Base-by-base conservation (phyloP, 257 asterid genomes). In the Schizonepeta tenuifolia region DNA sequence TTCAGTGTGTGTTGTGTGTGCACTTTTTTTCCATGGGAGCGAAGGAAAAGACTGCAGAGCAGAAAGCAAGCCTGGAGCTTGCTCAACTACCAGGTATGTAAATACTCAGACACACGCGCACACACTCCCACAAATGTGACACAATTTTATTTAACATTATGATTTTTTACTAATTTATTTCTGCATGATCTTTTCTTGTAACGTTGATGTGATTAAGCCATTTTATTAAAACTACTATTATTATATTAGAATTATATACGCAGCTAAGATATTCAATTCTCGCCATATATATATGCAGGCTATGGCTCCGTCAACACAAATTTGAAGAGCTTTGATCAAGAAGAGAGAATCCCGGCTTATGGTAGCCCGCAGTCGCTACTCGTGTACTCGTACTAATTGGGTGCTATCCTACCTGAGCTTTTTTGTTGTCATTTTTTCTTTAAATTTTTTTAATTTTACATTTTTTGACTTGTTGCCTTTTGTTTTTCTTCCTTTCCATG, bases 361-460 rank as follows among this genome's bases (percentile, higher is more conserved):
- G 57, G 59, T 75, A 17, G 9, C 41, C 47, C 51, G 62, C 15
- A 15, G 1, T 26, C 18, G 7, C 36, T 21, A 17, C 10, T 17
- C 31, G 11, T 17, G 6, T 6, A 50, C 46, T 75, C 74, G 41
- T 65, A 47, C 26, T 71, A 38, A 66, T 41, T 51, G 17, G 97
- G 95, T 83, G 96, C 93, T 92, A 90, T 92, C 97, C 83, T 83
- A 76, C 76, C 88, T 84, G 98, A 92, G 97, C 98, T 92, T 88
- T 77, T 77, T 47, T 71, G 1, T 1, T 0, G 20, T 47, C 22
- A 4, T 0, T 10, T 1, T 10, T 7, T 13, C 9, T 1, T 49
- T 26, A 18, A 0, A n/a, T n/a, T 11, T 14, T 6, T 58, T 36
- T 57, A 0, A 35, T 35, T 18, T 41, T 49, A 10, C 3, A 9